phyloP scores from a whole-genome alignment of 805 yeast species.

The Lachancea waltii region DNA sequence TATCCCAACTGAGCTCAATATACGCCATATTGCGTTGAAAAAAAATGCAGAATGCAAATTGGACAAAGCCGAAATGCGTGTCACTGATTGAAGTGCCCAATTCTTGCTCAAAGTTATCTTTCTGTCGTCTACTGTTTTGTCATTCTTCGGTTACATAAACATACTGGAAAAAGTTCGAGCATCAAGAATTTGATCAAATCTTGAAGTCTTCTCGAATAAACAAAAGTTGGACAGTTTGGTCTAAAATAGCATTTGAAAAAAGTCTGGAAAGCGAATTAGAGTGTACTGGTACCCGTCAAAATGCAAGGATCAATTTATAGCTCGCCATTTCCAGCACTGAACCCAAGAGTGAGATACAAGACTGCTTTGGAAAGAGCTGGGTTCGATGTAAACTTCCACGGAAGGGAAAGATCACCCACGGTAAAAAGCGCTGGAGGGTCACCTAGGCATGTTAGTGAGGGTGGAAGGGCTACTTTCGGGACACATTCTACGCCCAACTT shows the following conservation, averaged over 20 bases:
- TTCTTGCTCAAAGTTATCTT: too few species aligned
- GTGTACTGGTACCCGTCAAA: not conserved
- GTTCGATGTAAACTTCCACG: conserved; percentile 43
- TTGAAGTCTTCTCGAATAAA: not conserved
- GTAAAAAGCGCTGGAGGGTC: not conserved
- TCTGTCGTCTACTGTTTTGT: not conserved
- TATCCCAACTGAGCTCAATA: too few species aligned
- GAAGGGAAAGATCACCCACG: not conserved
- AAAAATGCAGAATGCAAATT: too few species aligned
- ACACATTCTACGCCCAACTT: not conserved
- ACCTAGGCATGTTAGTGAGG: conserved; percentile 4
- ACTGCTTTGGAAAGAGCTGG: conserved; percentile 83
- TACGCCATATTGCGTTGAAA: too few species aligned
- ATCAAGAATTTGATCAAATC: not conserved
- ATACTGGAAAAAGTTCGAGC: not conserved
- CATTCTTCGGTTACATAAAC: not conserved
- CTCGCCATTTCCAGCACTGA: conserved; percentile 62
- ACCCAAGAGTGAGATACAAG: conserved; percentile 51
- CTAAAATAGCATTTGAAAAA: too few species aligned
- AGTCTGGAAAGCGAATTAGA: too few species aligned
- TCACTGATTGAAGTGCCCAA: too few species aligned
- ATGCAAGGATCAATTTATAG: conserved; percentile 22
- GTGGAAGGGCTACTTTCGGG: conserved; percentile 1
- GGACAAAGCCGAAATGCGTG: too few species aligned
- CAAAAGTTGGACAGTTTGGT: too few species aligned